Conservation (phyloP, 2,329 filamentous ascomycete genomes). For the Alternaria sp. region DNA sequence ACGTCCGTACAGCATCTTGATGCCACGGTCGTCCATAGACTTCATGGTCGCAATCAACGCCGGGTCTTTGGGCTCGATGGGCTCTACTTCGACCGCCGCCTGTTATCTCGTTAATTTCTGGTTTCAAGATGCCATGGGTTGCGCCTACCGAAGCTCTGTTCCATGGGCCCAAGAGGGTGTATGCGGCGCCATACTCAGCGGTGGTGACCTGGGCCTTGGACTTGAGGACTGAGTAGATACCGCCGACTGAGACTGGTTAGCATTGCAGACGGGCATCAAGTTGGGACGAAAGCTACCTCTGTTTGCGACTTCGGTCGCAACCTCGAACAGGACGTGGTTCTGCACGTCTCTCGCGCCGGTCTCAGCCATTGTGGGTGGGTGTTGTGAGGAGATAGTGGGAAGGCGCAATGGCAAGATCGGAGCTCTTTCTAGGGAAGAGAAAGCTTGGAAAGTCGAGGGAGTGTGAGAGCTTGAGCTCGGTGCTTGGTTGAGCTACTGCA, state of each 20-base stretch:
- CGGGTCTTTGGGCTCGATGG: conserved; percentile 81
- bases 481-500: conserved; percentile 35
- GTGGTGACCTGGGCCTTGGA: conserved; percentile 98
- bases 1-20: conserved; percentile 87
- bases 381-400: conserved; percentile 2
- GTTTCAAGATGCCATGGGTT: conserved; percentile 1
- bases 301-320: conserved; percentile 97
- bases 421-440: conserved; percentile 15
- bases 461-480: conserved; percentile 29
- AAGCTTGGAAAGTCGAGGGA: conserved; percentile 23
- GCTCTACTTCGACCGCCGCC: conserved; percentile 98
- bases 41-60: conserved; percentile 82
- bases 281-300: conserved; percentile 66
- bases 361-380: conserved; percentile 37
- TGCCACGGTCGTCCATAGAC: conserved; percentile 91
- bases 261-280: conserved; percentile 1
- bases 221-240: conserved; percentile 99
- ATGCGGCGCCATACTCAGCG: conserved; percentile 96
- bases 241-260: conserved; percentile 72
- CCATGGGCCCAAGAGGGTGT: conserved; percentile 92
- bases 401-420: conserved; percentile 15
- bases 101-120: conserved; percentile 49
- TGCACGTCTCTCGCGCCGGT: conserved; percentile 71
- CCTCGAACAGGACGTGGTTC: conserved; percentile 95
- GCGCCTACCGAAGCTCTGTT: conserved; percentile 82